Base-by-base conservation (phyloP, 2,329 filamentous ascomycete species). In the Elsinoe batatas region DNA sequence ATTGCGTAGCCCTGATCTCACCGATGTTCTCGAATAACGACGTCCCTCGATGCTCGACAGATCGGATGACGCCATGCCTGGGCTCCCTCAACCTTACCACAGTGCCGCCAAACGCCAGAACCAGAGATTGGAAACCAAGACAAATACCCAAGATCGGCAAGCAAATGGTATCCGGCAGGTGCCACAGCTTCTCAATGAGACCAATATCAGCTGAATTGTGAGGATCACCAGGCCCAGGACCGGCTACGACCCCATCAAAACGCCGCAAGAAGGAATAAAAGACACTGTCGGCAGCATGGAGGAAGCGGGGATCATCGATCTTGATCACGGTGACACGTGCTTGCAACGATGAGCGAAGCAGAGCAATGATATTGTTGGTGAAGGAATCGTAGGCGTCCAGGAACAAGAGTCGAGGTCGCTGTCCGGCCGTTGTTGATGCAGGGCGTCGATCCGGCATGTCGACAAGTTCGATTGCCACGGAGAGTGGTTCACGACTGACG, bases 381-480 rank as follows among this genome's bases (percentile, higher is more conserved):
- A 96, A 98, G 40, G 91, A 96, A 74, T 98, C 93, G 71, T 95
- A 95, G 59, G 91, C 91, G 69, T 97, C 93, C 62, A 98, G 78
- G 72, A 95, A 95, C 60, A 97, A 81, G 59, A 97, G 58, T 38
- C 61, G 64, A 49, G 60, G 61, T 54, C 43, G 60, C 56, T 60
- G 61, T 13, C 13, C 22, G 18, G 51, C 36, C 51, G 26, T 47
- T 30, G 30, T 6, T 47, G 37, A 26, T 54, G 51, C 47, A 51
- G 47, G 33, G 47, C 32, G 47, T 38, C 47, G 47, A 51, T 38
- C 47, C 32, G 32, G 20, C 47, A 30, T 30, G n/a, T 50, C 7
- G 33, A 20, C 18, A 6, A 51, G 18, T 44, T 12, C 17, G 40
- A 11, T 26, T n/a, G 40, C 18, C 18, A 26, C 18, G 5, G 20